Evolutionary conservation across 2,329 filamentous ascomycete genomes (phyloP), one percentile per base, ranked within the genome.

Genomic region (Fusarium irregulare): DNA sequence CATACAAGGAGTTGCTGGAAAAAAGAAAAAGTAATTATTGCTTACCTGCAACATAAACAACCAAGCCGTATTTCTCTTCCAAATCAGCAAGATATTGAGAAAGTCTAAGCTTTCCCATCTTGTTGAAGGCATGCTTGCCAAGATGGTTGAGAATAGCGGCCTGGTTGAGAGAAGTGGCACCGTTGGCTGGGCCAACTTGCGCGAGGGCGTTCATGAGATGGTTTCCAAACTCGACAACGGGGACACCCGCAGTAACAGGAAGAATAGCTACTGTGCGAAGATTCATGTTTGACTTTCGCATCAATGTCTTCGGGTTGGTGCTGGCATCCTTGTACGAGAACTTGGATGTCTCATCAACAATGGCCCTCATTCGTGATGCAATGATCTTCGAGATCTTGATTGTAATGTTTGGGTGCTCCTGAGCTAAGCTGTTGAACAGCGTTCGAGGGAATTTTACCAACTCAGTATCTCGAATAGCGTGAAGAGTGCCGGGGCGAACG

Each of bases 331-430:
- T 89, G 11, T 86, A 85, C 56, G 89, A 85, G 41, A 91, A 86
- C 37, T 89, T 87, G 18, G 93, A 82, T 3, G 93, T 92, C 73
- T 94, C 91, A 73, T 98, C 93, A 21, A 98, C 89, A 41, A 98
- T 82, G 44, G 93, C 88, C 65, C 95, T 87, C 96, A 99, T 98
- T 5, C 96, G 90, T 37, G 94, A 94, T 0, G 96, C 96, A 75
- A 99, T 98, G 73, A 99, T 96, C 80, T 98, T 99, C 3, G 96
- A 98, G 28, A 99, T 97, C 80, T 98, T 98, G 79, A 99, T 98
- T 0, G 96, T 98, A 76, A 99, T 99, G 45, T 94, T 97, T 7
- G 96, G 96, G 76, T 99, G 96, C 76, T 99, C 96, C 77, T 97
- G 92, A 1, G 96, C 96, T 56, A 99, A 87, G 76, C 96, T 99